Conservation (phyloP, 306 rosid genomes). For the Lathyrus sativus region DNA sequence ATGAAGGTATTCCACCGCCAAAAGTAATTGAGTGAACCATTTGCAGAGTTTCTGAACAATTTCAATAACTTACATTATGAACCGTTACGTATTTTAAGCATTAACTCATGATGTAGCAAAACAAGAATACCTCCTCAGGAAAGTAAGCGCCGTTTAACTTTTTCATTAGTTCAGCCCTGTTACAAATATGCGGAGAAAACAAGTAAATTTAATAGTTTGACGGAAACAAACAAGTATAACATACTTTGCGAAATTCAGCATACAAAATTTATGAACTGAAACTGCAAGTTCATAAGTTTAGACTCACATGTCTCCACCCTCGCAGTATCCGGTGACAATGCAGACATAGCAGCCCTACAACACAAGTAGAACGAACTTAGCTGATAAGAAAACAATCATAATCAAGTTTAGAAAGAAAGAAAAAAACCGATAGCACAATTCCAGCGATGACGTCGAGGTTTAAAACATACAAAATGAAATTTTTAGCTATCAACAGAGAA, state of each 20-base stretch:
- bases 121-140: conserved; percentile 84
- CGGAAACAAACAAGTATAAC: conserved; percentile 15
- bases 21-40: conserved; percentile 91
- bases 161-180: conserved; percentile 97
- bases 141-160: conserved; percentile 80
- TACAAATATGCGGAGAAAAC: conserved; percentile 26
- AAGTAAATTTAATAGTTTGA: neutral
- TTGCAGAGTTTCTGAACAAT: conserved; percentile 87
- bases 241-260: conserved; percentile 15
- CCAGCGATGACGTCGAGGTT: neutral
- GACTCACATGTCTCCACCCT: conserved; percentile 99
- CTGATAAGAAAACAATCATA: conserved; percentile 3
- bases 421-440: neutral
- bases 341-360: conserved; percentile 99
- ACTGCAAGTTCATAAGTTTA: conserved; percentile 27
- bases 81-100: conserved; percentile 32
- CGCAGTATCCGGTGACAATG: conserved; percentile 98
- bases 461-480: neutral
- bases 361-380: conserved; percentile 36
- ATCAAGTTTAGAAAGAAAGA: too few species aligned
- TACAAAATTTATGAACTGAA: conserved; percentile 18
- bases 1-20: conserved; percentile 97
- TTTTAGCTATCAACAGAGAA: neutral
- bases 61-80: conserved; percentile 43
- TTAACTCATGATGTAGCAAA: neutral